These are phyloP conservation scores for Lodderomyces orthopsilosis DNA, from an alignment of 1,139 yeast genomes.

Conservation along the genomic window DNA sequence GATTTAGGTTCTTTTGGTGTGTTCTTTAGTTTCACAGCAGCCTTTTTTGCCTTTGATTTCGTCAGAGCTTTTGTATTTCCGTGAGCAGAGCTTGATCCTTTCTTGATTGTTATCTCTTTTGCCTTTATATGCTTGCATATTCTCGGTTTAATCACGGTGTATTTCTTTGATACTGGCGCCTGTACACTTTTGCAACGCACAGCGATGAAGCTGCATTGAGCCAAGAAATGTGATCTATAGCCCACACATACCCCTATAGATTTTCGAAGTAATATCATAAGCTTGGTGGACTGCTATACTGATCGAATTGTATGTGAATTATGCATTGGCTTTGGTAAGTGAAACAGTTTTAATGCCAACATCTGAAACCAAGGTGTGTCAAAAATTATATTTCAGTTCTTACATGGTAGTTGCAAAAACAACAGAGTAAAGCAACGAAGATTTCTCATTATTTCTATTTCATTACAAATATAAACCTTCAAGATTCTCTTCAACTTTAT, in stretches of 20 bases:
- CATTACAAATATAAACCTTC: conserved; percentile 81
- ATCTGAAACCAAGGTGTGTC: no score
- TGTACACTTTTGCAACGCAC: background rate
- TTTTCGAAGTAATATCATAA: background rate
- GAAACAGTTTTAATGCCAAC: no score
- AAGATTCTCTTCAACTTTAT: conserved; percentile 93
- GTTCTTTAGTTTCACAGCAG: background rate
- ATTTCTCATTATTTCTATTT: background rate
- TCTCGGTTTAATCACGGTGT: background rate
- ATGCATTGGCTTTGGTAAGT: background rate
- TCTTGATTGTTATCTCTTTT: background rate
- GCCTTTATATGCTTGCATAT: background rate
- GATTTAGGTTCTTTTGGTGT: background rate
- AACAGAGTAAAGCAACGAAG: no score
- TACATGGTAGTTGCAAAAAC: no score
- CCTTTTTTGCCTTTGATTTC: background rate
- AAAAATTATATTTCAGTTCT: no score
- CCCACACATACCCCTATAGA: background rate
- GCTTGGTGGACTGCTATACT: background rate
- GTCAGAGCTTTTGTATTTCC: background rate
- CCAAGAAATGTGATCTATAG: background rate
- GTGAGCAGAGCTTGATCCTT: background rate
- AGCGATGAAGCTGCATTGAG: background rate
- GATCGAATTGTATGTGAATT: background rate
- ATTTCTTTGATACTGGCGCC: background rate